Evolutionary conservation across 2,329 filamentous ascomycete species (phyloP).

Genomic region (Alternaria metachromatica): DNA sequence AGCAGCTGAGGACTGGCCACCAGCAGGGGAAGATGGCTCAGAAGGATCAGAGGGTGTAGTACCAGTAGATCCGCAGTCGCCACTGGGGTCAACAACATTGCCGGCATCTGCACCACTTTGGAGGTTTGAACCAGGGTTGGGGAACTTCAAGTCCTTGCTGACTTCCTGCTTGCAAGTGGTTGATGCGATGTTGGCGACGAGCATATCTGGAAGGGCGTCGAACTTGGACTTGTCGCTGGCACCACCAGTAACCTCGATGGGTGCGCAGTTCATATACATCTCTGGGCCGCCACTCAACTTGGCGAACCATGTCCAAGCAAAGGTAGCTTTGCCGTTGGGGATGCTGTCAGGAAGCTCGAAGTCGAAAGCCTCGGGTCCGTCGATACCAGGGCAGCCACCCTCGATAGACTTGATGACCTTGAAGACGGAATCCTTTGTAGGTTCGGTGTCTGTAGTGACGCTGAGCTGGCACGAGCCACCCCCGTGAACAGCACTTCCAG

Average conservation of each 20-base stretch:
- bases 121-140: constrained; percentile 65
- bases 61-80: constrained; percentile 13
- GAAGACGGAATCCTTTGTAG: constrained; percentile 66
- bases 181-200: constrained; percentile 54
- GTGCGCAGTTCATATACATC: constrained; percentile 81
- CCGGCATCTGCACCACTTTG: too few relatives aligned
- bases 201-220: constrained; percentile 72
- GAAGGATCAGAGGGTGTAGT: constrained; percentile 22
- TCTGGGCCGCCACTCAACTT: too few relatives aligned
- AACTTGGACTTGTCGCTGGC: constrained; percentile 61
- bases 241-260: constrained; percentile 68
- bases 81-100: too few relatives aligned
- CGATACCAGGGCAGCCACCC: constrained; percentile 78
- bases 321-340: constrained; percentile 75
- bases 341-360: constrained; percentile 71
- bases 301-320: constrained; percentile 83
- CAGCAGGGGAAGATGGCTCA: constrained; percentile 18
- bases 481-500: constrained; percentile 69
- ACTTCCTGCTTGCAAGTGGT: too few relatives aligned
- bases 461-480: constrained; percentile 90
- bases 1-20: constrained; percentile 12
- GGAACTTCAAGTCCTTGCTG: constrained; percentile 54
- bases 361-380: too few relatives aligned
- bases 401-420: constrained; percentile 90
- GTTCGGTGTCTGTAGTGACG: constrained; percentile 70